Base-by-base conservation (phyloP, 805 yeast species). In the Kazachstania martiniae region DNA sequence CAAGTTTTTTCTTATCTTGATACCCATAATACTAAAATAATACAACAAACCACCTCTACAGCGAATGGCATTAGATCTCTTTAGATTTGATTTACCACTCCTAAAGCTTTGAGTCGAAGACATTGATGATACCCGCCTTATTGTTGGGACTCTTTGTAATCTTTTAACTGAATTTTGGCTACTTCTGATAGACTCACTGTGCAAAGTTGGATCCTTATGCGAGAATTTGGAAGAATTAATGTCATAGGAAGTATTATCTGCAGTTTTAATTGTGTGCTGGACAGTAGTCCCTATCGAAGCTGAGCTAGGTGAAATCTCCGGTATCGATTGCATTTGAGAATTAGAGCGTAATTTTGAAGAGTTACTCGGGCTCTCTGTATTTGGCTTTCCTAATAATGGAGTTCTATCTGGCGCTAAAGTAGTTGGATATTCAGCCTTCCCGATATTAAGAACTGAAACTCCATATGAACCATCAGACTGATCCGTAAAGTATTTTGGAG, bases 31-130 rank as follows among this genome's bases (percentile, higher is more conserved):
- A 10, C 45, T 44, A 30, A 61, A 43, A 29, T 49, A 55, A 9
- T 56, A 40, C 19, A 62, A 42, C 42, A 63, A 48, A 12, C 66
- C 66, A 28, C 63, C 58, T 27, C 56, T 53, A 37, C 60, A 59
- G 35, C 56, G 55, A 21, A 62, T 46, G 5, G 65, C 67, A 28
- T 56, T 48, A 1, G 59, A 46, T 35, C 48, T 43, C 29, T 41
- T 46, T 27, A 44, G 31, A 9, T 16, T 12, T 5, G 44, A 43
- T 17, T 9, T 21, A 3, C 21, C 16, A 12, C 31, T 21, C n/a
- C 13, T 28, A 4, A 16, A 12, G 10, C 8, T 15, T 21, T 12
- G 16, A 21, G n/a, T 15, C 25, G 39, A 30, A 18, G 24, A 18
- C 7, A 32, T 18, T 9, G 47, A 40, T 12, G 27, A 30, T 2